Base-by-base conservation (phyloP, 345 rosid genomes). In the Xanthoceras sorbifolium region DNA sequence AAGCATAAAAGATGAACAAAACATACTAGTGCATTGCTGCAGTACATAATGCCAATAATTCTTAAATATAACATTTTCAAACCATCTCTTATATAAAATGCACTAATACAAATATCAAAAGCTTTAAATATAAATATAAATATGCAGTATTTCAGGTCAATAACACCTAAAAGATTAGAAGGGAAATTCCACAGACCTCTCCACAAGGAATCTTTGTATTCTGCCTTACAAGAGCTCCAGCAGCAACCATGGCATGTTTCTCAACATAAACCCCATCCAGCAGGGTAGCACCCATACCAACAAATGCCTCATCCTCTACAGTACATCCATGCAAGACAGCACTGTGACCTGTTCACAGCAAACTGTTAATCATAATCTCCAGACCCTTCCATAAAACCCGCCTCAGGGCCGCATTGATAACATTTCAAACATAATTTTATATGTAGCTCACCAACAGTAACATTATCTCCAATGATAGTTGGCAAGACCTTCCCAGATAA, bases 141-240 rank as follows among this genome's bases (percentile, higher is more conserved):
- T 40, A 22, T 17, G 38, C 11, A 55, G 60, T n/a, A 25, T 72
- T 55, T 25, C n/a, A 72, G 46, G 71, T 31, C 31, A 72, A 66
- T 59, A 59, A 50, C 66, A 32, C 22, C 22, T 11, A 54, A 64
- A 65, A 46, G 63, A 25, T 52, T 55, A 73, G 23, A 60, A 20
- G 23, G 25, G 70, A 69, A 75, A 44, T 9, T 38, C 65, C 32
- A 78, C 84, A 48, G 55, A 92, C 98, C 98, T 94, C 97, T 76
- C 96, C 96, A 40, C 89, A 80, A 15, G 97, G 98, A 66, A 94
- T 90, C 87, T 74, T 89, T 55, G 97, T 87, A 75, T 92, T 90
- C 84, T 94, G 98, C 77, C 96, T 84, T 50, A 94, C 98, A 78
- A 94, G 97, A 79, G 98, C 91, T 61, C 98, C 98, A 4, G 98